These are phyloP conservation scores for Colletotrichum costaricense DNA, from an alignment of 2,329 filamentous ascomycete genomes.

Conservation along the genomic window DNA sequence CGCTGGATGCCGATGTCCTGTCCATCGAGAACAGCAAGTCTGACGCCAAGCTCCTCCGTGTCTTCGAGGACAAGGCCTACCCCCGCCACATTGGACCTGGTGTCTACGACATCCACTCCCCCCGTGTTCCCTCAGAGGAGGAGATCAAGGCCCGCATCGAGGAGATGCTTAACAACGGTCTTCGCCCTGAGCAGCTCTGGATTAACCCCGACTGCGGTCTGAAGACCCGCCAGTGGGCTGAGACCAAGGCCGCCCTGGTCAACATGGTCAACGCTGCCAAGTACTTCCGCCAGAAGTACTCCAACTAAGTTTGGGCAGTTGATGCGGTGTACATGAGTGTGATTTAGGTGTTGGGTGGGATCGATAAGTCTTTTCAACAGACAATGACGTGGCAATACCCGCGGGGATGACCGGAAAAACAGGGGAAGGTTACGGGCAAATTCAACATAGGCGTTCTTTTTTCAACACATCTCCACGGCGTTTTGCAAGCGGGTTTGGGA, in stretches of 20 bases:
- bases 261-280: slow-evolving; percentile 99
- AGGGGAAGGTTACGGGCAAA: slow-evolving; percentile 33
- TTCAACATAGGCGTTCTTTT: slow-evolving; percentile 40
- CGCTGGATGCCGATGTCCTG: slow-evolving; percentile 96
- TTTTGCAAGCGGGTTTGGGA: slow-evolving; percentile 37
- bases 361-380: slow-evolving; percentile 38
- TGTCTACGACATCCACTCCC: slow-evolving; percentile 99
- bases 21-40: slow-evolving; percentile 99
- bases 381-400: slow-evolving; percentile 36
- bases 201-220: slow-evolving; percentile 99
- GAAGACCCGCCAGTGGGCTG: slow-evolving; percentile 98
- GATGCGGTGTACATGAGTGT: slow-evolving; percentile 31
- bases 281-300: slow-evolving; percentile 91
- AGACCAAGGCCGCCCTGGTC: slow-evolving; percentile 94
- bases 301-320: slow-evolving; percentile 44
- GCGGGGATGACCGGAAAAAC: slow-evolving; percentile 36
- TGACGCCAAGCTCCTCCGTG: slow-evolving; percentile 98
- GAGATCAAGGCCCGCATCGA: slow-evolving; percentile 98
- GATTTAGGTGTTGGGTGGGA: slow-evolving; percentile 36
- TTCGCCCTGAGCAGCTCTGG: slow-evolving; percentile 99
- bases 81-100: slow-evolving; percentile 98
- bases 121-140: slow-evolving; percentile 94
- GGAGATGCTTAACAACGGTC: slow-evolving; percentile 93
- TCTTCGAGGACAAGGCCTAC: slow-evolving; percentile 98
- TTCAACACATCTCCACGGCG: slow-evolving; percentile 38